A percentile compares a stretch with the other conserved stretches of the same genome.
phyloP scores from a whole-genome alignment of 768 basidiomycete species.

The Candolleomyces efflorescens region DNA sequence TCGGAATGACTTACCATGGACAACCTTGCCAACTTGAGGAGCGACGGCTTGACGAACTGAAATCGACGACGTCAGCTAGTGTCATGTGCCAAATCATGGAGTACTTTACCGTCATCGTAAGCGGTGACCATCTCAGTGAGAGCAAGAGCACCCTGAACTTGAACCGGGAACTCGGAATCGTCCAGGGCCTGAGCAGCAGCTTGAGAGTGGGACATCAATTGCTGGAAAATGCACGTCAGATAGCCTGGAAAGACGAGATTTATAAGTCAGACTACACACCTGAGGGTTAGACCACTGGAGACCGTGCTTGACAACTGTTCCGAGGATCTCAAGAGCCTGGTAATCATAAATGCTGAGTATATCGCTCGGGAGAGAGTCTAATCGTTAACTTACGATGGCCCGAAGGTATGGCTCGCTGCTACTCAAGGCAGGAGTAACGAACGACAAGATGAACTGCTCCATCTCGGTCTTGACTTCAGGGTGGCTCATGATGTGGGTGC shows the following conservation, averaged over 20 bases:
- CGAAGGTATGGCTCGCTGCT: conserved; percentile 69
- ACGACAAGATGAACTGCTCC: conserved; percentile 71
- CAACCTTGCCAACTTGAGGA: conserved; percentile 70
- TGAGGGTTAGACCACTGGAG: conserved; percentile 63
- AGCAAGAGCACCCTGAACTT: conserved; percentile 78
- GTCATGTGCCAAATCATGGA: background rate
- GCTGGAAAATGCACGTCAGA: conserved; percentile 30
- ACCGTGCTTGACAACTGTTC: conserved; percentile 66
- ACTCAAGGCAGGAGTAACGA: conserved; percentile 71
- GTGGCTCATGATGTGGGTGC: conserved; percentile 78
- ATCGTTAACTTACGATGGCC: conserved; percentile 54
- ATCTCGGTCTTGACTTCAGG: conserved; percentile 74
- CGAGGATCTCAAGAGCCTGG: conserved; percentile 79
- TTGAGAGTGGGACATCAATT: conserved; percentile 58
- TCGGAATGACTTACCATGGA: conserved; percentile 56
- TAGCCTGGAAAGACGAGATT: background rate
- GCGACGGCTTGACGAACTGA: conserved; percentile 1
- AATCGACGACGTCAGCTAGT: background rate
- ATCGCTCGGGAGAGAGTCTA: conserved; percentile 5
- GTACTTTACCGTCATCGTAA: conserved; percentile 54
- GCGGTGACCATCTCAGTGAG: conserved; percentile 70
- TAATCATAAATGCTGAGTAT: background rate
- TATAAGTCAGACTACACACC: conserved; percentile 30
- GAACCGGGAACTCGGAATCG: conserved; percentile 77
- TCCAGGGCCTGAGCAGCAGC: conserved; percentile 66